Conservation (phyloP, 768 basidiomycete species). For the Inosperma sp. region DNA sequence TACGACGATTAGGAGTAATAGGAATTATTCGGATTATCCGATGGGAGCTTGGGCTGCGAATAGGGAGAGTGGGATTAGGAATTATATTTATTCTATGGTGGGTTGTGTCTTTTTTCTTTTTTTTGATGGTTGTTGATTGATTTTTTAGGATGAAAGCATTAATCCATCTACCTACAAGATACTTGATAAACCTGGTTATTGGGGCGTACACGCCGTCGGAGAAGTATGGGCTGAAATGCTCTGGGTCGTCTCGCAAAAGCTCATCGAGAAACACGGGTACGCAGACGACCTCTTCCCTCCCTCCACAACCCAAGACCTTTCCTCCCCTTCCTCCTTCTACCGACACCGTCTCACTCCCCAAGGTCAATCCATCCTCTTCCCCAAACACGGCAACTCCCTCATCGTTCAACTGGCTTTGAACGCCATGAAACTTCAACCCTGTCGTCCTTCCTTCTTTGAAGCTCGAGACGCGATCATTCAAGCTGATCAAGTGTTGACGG, state of each 20-base stretch:
- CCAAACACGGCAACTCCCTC: constrained; percentile 90
- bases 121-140: not conserved
- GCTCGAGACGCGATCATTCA: constrained; percentile 87
- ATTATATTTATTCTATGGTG: constrained; percentile 78
- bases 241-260: constrained; percentile 68
- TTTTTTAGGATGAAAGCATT: constrained; percentile 47
- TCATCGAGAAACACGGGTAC: constrained; percentile 83
- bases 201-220: constrained; percentile 88
- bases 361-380: constrained; percentile 61
- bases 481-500: constrained; percentile 85
- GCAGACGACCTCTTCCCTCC: constrained; percentile 80
- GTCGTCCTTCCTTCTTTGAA: constrained; percentile 86
- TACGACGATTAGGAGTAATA: constrained; percentile 76
- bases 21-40: constrained; percentile 68
- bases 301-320: constrained; percentile 55
- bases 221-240: constrained; percentile 96
- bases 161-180: constrained; percentile 95
- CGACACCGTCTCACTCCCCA: constrained; percentile 35
- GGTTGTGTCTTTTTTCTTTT: constrained; percentile 14
- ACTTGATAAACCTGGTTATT: constrained; percentile 90
- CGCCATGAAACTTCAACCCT: constrained; percentile 94
- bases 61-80: constrained; percentile 68
- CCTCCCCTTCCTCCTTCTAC: constrained; percentile 74
- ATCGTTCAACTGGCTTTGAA: constrained; percentile 78
- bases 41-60: constrained; percentile 98